Evolutionary conservation across 2,329 filamentous ascomycete genomes (phyloP).

Genomic region (Cordyceps fumosorosea): DNA sequence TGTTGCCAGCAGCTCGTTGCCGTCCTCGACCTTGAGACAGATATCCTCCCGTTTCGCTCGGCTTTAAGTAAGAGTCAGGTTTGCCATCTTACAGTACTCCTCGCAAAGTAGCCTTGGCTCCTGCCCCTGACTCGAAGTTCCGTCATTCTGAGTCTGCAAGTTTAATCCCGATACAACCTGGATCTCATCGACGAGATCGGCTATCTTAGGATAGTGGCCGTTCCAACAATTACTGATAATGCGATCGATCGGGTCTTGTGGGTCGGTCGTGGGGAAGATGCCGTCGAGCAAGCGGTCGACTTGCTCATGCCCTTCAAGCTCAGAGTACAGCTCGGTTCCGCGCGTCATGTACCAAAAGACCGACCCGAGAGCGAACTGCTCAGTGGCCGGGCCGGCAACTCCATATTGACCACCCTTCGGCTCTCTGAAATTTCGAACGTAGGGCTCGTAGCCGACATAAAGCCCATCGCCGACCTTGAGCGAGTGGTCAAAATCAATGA

Average conservation of each 20-base stretch:
- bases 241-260: slow-evolving; percentile 14
- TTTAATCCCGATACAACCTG: neutral
- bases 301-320: slow-evolving; percentile 13
- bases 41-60: neutral
- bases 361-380: slow-evolving; percentile 18
- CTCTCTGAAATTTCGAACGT: slow-evolving; percentile 16
- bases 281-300: slow-evolving; percentile 15
- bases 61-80: neutral
- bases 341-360: slow-evolving; percentile 19
- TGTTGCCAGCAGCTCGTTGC: too few species aligned
- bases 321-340: slow-evolving; percentile 16
- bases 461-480: slow-evolving; percentile 8
- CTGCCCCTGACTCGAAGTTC: neutral
- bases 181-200: slow-evolving; percentile 16
- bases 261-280: slow-evolving; percentile 10
- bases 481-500: slow-evolving; percentile 19
- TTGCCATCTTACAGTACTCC: neutral
- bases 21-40: too few species aligned
- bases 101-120: neutral
- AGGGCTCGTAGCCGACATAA: slow-evolving; percentile 18
- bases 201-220: slow-evolving; percentile 4
- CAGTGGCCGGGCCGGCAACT: slow-evolving; percentile 14
- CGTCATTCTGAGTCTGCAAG: neutral
- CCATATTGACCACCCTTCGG: slow-evolving; percentile 10
- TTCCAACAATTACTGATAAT: slow-evolving; percentile 18